Evolutionary conservation across 1,284 basidiomycete species (phyloP).

Genomic region (Neonothopanus nambi): DNA sequence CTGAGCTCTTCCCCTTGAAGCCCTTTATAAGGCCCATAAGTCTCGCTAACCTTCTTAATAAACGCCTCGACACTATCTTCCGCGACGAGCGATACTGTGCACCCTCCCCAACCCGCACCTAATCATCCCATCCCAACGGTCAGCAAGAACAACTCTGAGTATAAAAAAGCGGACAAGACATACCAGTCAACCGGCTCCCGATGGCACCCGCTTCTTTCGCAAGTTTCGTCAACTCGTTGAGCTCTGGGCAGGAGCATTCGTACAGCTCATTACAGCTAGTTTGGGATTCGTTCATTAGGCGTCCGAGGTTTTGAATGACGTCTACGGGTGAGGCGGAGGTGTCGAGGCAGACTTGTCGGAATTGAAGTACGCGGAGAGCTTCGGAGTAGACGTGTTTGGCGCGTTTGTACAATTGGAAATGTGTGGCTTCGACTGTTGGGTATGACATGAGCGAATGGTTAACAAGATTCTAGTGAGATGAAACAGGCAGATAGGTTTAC

Average conservation of each 20-base stretch:
- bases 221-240: slow-evolving; percentile 67
- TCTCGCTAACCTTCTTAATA: slow-evolving; percentile 57
- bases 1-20: slow-evolving; percentile 61
- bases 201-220: slow-evolving; percentile 71
- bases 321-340: slow-evolving; percentile 27
- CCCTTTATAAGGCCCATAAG: slow-evolving; percentile 63
- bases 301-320: slow-evolving; percentile 55
- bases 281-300: slow-evolving; percentile 80
- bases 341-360: slow-evolving; percentile 64
- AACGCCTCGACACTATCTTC: slow-evolving; percentile 70
- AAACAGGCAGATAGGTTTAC: slow-evolving; percentile 35
- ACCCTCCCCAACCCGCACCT: slow-evolving; percentile 93
- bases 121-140: not conserved
- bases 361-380: slow-evolving; percentile 75
- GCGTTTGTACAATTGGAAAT: slow-evolving; percentile 81
- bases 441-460: not conserved
- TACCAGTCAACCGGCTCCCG: slow-evolving; percentile 77
- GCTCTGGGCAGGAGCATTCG: slow-evolving; percentile 79
- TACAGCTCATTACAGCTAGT: slow-evolving; percentile 65
- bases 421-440: slow-evolving; percentile 65
- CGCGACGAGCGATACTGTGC: slow-evolving; percentile 80
- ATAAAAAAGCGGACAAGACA: slow-evolving; percentile 10
- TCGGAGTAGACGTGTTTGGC: slow-evolving; percentile 78
- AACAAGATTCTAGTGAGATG: not conserved
- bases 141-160: slow-evolving; percentile 1